These are phyloP conservation scores for Elongisporangium anandrum DNA, from an alignment of 352 stramenopile genomes.

Conservation along the genomic window DNA sequence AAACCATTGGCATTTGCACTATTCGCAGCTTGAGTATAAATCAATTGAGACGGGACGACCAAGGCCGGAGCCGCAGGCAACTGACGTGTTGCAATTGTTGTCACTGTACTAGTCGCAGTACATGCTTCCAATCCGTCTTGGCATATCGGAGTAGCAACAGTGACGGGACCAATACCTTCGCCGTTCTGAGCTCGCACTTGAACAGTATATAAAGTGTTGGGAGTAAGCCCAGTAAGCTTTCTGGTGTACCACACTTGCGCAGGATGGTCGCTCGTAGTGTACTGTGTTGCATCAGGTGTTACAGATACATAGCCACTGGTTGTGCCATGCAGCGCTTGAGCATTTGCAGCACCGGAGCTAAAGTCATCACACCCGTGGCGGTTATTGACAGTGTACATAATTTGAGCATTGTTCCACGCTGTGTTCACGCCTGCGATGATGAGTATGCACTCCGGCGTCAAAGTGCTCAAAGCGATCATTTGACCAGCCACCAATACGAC, in stretches of 20 bases:
- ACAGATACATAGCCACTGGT: conserved; percentile 42
- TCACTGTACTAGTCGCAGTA: conserved; percentile 9
- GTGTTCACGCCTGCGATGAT: conserved; percentile 28
- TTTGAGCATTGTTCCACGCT: conserved; percentile 25
- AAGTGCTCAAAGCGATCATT: conserved; percentile 40
- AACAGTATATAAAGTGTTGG: conserved; percentile 71
- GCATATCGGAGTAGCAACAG: conserved; percentile 82
- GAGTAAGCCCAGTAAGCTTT: conserved; percentile 22
- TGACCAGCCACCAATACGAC: conserved; percentile 24
- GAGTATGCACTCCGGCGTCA: conserved; percentile 47
- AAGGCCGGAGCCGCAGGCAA: conserved; percentile 46
- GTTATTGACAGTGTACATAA: conserved; percentile 34
- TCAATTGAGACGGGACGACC: conserved; percentile 43
- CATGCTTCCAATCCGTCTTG: conserved; percentile 84
- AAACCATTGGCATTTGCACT: conserved; percentile 57
- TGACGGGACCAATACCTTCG: conserved; percentile 62
- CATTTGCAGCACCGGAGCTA: conserved; percentile 13
- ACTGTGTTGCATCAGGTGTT: conserved; percentile 7
- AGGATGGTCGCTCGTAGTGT: background rate
- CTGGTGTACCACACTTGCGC: conserved; percentile 17
- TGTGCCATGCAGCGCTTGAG: conserved; percentile 40
- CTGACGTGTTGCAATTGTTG: conserved; percentile 49
- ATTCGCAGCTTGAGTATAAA: conserved; percentile 11
- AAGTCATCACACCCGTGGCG: conserved; percentile 73
- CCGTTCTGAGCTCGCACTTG: conserved; percentile 83